These are phyloP conservation scores for Mimosa bimucronata DNA, from an alignment of 306 rosid species.

Conservation along the genomic window DNA sequence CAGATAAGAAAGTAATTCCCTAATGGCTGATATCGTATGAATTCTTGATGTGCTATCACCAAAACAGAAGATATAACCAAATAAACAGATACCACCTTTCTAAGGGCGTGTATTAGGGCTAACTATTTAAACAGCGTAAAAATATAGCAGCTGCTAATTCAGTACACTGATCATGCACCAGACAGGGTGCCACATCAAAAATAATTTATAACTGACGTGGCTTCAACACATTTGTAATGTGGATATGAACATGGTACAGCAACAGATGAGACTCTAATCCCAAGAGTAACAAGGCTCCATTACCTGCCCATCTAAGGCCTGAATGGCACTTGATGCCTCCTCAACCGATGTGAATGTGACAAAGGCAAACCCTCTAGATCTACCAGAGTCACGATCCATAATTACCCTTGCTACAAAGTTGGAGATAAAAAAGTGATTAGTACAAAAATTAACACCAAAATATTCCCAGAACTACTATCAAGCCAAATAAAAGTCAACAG, in stretches of 20 bases:
- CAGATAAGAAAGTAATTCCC: background rate
- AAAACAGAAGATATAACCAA: background rate
- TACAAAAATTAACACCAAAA: background rate
- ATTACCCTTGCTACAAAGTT: conserved; percentile 68
- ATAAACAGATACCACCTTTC: background rate
- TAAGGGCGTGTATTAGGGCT: conserved; percentile 4
- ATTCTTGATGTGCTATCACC: background rate
- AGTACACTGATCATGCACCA: background rate
- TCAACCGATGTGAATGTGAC: conserved; percentile 65
- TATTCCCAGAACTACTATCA: background rate
- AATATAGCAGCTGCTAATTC: background rate
- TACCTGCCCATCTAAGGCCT: conserved; percentile 93
- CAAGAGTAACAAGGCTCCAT: background rate
- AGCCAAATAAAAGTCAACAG: background rate
- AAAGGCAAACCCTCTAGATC: conserved; percentile 93
- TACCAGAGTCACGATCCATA: conserved; percentile 77
- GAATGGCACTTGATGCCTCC: conserved; percentile 88
- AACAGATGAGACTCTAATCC: conserved; percentile 14
- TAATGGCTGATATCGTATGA: background rate
- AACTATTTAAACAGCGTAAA: background rate
- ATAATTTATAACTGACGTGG: background rate
- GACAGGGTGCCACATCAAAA: conserved; percentile 8
- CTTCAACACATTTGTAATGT: background rate
- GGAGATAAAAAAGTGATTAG: conserved; percentile 11
- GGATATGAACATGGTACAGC: conserved; percentile 7